Percentiles rank a stretch among this genome's conserved stretches.
phyloP scores from a whole-genome alignment of 208 protist genomes.

The Leptomonas pyrrhocoris region DNA sequence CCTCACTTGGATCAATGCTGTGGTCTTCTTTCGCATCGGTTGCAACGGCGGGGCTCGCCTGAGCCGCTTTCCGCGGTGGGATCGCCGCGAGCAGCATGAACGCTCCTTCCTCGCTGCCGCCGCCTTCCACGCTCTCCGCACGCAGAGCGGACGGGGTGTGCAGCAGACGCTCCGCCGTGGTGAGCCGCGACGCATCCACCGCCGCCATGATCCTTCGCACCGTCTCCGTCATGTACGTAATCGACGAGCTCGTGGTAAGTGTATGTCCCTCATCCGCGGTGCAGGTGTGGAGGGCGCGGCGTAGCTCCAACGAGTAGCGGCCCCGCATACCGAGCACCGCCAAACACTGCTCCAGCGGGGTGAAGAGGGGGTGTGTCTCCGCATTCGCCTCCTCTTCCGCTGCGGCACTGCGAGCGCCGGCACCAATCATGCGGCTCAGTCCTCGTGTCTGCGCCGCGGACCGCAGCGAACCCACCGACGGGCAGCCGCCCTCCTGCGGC shows the following conservation, averaged over 20 bases:
- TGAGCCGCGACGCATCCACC: conserved; percentile 48
- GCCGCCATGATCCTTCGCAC: conserved; percentile 38
- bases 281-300: conserved; percentile 28
- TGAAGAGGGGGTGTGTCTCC: conserved; percentile 20
- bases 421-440: conserved; percentile 29
- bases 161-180: conserved; percentile 48
- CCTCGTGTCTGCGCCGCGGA: conserved; percentile 40
- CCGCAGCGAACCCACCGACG: conserved; percentile 33
- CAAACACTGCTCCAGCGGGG: conserved; percentile 71
- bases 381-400: not conserved
- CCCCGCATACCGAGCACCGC: conserved; percentile 75
- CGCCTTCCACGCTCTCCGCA: not conserved
- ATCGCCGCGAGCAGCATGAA: conserved; percentile 46
- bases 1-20: too few relatives aligned
- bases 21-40: not conserved
- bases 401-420: not conserved
- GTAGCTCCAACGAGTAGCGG: conserved; percentile 65
- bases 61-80: not conserved
- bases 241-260: conserved; percentile 57
- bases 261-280: conserved; percentile 45
- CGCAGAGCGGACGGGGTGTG: not conserved
- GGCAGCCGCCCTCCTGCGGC: conserved; percentile 22
- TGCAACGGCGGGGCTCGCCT: not conserved
- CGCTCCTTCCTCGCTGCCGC: conserved; percentile 14
- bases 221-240: conserved; percentile 38